phyloP scores from a whole-genome alignment of 768 basidiomycete genomes.

The Galerina sulciceps region DNA sequence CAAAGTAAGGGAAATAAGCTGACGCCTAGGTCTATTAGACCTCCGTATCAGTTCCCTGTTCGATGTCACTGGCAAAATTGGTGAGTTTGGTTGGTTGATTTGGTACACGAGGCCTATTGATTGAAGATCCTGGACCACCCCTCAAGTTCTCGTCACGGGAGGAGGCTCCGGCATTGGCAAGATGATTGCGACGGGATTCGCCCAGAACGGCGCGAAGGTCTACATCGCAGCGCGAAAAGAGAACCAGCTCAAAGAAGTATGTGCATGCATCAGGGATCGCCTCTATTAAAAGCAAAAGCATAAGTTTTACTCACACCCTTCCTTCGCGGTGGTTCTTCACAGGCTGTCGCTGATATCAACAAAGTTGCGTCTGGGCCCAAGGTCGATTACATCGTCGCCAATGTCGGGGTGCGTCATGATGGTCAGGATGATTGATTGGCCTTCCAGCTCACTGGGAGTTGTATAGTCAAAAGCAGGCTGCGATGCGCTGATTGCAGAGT shows the following conservation, averaged over 20 bases:
- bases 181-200: constrained; percentile 83
- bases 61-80: constrained; percentile 71
- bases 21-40: constrained; percentile 34
- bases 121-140: background rate
- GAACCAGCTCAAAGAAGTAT: constrained; percentile 72
- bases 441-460: background rate
- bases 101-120: background rate
- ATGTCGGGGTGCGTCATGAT: constrained; percentile 61
- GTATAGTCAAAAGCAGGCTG: constrained; percentile 77
- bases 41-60: constrained; percentile 60
- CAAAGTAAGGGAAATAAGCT: background rate
- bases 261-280: constrained; percentile 18
- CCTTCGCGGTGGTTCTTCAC: constrained; percentile 6
- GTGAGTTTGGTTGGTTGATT: constrained; percentile 37
- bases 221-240: constrained; percentile 91
- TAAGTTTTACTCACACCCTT: background rate
- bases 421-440: too few species aligned
- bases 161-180: constrained; percentile 85
- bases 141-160: constrained; percentile 76
- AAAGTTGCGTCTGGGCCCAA: constrained; percentile 56
- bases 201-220: constrained; percentile 85
- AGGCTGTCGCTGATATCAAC: constrained; percentile 66
- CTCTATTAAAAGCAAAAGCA: background rate
- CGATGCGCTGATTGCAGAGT: constrained; percentile 67
- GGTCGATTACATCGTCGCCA: constrained; percentile 75